phyloP scores from a whole-genome alignment of 108 stramenopile species.

The Heterococcus sp. region DNA sequence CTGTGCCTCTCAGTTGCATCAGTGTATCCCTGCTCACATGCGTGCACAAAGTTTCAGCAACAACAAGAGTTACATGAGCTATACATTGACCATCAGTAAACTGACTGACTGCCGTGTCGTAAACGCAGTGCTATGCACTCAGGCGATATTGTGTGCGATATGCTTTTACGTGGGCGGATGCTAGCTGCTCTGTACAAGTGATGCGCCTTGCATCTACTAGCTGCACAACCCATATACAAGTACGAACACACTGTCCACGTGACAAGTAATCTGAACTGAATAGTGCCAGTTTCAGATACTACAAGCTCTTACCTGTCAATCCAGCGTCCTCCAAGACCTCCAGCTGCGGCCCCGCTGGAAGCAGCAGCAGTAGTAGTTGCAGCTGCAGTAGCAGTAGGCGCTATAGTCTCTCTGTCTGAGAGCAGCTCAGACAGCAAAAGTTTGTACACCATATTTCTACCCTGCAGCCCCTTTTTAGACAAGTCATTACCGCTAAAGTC shows the following conservation, averaged over 20 bases:
- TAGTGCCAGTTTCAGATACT: neutral
- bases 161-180: neutral
- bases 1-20: slow-evolving; percentile 28
- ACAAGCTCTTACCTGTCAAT: slow-evolving; percentile 18
- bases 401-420: too few relatives aligned
- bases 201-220: neutral
- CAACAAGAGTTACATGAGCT: neutral
- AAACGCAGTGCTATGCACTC: neutral
- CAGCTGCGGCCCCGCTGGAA: neutral
- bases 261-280: neutral
- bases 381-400: too few relatives aligned
- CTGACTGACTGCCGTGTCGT: neutral
- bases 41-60: neutral
- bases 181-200: neutral
- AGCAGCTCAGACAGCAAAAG: slow-evolving; percentile 39
- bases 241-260: neutral
- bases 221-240: neutral
- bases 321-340: slow-evolving; percentile 27
- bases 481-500: too few relatives aligned
- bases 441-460: slow-evolving; percentile 10
- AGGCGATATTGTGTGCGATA: neutral
- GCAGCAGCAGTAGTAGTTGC: neutral
- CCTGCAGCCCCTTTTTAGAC: too few relatives aligned
- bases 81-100: neutral
- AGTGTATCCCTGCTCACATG: neutral